phyloP scores from a whole-genome alignment of 1,284 basidiomycete genomes.

The Microbotryomycetes sp. region DNA sequence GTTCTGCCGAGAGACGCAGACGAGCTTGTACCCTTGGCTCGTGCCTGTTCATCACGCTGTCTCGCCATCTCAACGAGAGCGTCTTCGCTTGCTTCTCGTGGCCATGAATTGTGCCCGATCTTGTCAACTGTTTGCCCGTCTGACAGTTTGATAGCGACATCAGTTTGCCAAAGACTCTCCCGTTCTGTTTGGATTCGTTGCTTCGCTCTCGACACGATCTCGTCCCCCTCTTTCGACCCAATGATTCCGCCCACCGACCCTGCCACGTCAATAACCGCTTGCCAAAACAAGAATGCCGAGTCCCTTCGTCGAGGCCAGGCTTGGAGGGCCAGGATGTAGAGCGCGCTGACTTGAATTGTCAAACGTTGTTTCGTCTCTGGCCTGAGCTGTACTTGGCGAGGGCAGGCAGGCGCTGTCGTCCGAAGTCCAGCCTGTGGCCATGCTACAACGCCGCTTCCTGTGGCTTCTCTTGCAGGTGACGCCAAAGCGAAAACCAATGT shows the following conservation, averaged over 20 bases:
- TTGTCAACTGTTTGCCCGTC: neutral
- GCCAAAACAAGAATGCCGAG: neutral
- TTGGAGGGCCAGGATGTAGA: conserved; percentile 3
- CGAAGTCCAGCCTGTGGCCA: neutral
- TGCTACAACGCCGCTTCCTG: neutral
- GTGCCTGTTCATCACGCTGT: neutral
- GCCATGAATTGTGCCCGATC: neutral
- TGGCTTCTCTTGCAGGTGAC: neutral
- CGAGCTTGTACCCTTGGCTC: neutral
- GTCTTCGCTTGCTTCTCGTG: neutral
- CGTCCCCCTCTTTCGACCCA: neutral
- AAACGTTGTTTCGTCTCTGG: neutral
- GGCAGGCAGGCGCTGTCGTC: neutral
- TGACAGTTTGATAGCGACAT: neutral
- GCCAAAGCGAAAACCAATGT: neutral
- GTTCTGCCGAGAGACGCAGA: neutral
- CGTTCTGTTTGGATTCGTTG: neutral
- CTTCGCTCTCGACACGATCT: neutral
- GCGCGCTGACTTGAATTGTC: neutral
- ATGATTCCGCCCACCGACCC: neutral
- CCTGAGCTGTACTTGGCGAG: neutral
- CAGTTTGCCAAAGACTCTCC: neutral
- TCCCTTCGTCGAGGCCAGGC: neutral
- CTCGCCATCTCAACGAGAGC: neutral
- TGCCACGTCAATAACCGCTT: neutral